phyloP scores from a whole-genome alignment of 768 basidiomycete species.

The Butyriboletus loyo region DNA sequence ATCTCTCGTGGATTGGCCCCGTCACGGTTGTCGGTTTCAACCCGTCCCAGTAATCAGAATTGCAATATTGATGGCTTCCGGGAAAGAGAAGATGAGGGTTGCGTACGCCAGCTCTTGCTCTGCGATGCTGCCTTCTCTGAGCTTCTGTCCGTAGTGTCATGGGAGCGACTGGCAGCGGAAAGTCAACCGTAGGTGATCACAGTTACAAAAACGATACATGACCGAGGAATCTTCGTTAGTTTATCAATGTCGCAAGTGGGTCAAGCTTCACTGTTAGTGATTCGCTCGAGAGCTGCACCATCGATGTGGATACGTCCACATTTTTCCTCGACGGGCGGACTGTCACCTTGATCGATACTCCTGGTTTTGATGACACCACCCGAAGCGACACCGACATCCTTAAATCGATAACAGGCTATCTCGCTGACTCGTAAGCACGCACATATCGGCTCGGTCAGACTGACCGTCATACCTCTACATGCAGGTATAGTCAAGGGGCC shows the following conservation, averaged over 20 bases:
- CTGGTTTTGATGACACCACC: conserved; percentile 55
- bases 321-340: conserved; percentile 42
- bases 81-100: conserved; percentile 15
- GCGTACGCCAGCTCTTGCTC: conserved; percentile 10
- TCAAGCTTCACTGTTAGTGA: conserved; percentile 21
- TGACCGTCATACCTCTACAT: background rate
- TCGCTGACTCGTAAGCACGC: conserved; percentile 24
- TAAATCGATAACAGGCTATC: conserved; percentile 39
- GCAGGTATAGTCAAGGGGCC: conserved; percentile 26
- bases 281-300: conserved; percentile 26
- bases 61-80: conserved; percentile 5
- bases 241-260: conserved; percentile 20
- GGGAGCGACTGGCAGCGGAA: conserved; percentile 25
- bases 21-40: background rate
- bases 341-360: conserved; percentile 54
- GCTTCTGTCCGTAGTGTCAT: conserved; percentile 13
- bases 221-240: conserved; percentile 7
- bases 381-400: conserved; percentile 47
- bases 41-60: background rate
- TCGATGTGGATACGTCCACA: conserved; percentile 30
- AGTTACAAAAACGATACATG: background rate
- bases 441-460: background rate
- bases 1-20: background rate
- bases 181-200: conserved; percentile 18
- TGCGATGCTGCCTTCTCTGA: background rate